Evolutionary conservation across 768 basidiomycete genomes (phyloP), one percentile per base, ranked within the genome.

Genomic region (Leccinum obscurum): DNA sequence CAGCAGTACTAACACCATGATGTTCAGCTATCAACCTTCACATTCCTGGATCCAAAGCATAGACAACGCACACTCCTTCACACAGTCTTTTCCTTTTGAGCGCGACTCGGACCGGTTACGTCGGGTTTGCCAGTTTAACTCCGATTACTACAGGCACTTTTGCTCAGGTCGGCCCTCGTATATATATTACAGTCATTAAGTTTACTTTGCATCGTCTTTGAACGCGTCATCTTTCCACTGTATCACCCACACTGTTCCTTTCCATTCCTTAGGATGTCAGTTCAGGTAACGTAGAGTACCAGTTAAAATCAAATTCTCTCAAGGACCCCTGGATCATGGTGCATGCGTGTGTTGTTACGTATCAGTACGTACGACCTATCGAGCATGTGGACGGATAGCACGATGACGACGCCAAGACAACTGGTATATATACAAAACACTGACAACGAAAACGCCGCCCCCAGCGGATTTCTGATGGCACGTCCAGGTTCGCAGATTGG

Each of bases 1-100:
- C 4, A 6, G 44, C 44, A 17, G 14, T 8, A 11, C 64, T 69
- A 30, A 72, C 46, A 22, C 30, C 11, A 32, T 26, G 32, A 15
- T 58, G 39, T 58, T 6, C 64, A 94, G 92, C 92, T 22, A 94
- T 94, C 71, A 94, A 94, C 70, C 83, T 93, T 62, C 89, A 94
- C 69, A 93, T 94, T 62, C 92, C 91, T 60, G 83, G 88, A 61
- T 89, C 89, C 65, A 91, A 92, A 79, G 77, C 84, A 69, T 89
- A 82, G 81, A 77, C 60, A 66, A 59, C 39, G 26, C 52, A 58
- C 61, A 57, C 39, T 59, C 59, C 49, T 55, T 60, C 44, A 62
- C 34, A 20, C 41, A 50, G 49, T 37, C 48, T 51, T 59, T 46
- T 11, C 11, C 48, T 59, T 34, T 48, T 26, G 59, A 56, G 48